Base-by-base conservation (phyloP, 1,284 basidiomycete genomes). In the Moesziomyces aphidis region DNA sequence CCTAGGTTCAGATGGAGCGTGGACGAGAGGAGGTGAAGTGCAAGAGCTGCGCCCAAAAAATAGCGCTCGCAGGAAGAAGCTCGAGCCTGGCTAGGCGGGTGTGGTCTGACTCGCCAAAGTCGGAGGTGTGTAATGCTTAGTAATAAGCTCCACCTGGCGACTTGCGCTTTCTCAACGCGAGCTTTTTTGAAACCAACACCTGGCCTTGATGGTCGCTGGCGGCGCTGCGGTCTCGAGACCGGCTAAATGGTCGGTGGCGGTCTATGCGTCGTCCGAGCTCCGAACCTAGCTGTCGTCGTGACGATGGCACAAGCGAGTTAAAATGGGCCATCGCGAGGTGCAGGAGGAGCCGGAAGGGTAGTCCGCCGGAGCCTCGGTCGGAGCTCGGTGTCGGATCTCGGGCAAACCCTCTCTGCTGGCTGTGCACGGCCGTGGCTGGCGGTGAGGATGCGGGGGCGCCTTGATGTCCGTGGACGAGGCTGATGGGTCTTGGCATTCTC, bases 71-170 rank as follows among this genome's bases (percentile, higher is more conserved):
- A 11, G 26, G 55, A 57, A 60, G 57, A 59, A 59, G 49, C 55
- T 50, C 48, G n/a, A 49, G 51, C 53, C 19, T 17, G 23, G 22
- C 7, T 42, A 2, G 19, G 21, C 39, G 15, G 6, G 26, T 28
- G 26, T 21, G 28, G 19, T 50, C 58, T 67, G 64, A 67, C 64
- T 67, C 64, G 58, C 42, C 17, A 11, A 11, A 45, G 15, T 13
- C 11, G 22, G 5, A 3, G 9, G 23, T 17, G 28, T 9, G 3
- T 34, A 49, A 26, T 56, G 22, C 11, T 24, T 39, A 7, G 49
- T 66, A 52, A 66, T 66, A 28, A 7, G 26, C 26, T 28, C 26
- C 26, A 28, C 26, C 26, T 28, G 26, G 26, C 26, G 8, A 28
- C 26, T 8, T 6, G 5, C 26, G 26, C 26, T 28, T 28, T 6